Conservation (phyloP, 2,329 filamentous ascomycete genomes). For the Tolypocladium pustulatum region DNA sequence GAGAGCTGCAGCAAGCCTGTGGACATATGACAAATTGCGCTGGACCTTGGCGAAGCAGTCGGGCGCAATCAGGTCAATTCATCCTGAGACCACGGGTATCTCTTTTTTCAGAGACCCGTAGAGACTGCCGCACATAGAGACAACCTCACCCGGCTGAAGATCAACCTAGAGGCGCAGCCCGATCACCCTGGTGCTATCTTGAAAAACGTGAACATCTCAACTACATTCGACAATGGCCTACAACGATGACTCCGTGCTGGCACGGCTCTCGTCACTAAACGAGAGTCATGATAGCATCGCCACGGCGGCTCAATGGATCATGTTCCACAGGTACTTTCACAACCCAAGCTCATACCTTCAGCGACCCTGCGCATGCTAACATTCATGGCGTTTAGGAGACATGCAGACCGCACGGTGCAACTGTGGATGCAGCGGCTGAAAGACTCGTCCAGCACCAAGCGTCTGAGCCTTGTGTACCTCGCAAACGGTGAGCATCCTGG, state of each 20-base stretch:
- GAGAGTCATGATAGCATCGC: constrained; percentile 97
- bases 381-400: constrained; percentile 47
- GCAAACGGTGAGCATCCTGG: constrained; percentile 62
- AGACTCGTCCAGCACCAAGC: constrained; percentile 75
- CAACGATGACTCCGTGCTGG: constrained; percentile 87
- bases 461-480: constrained; percentile 85
- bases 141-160: not conserved
- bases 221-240: constrained; percentile 61
- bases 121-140: not conserved
- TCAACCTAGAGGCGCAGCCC: not conserved
- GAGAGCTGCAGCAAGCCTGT: not conserved
- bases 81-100: not conserved
- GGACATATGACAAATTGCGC: not conserved
- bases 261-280: constrained; percentile 89
- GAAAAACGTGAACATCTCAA: not conserved
- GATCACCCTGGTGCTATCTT: not conserved
- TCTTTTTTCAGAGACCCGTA: not conserved
- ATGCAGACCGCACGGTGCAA: constrained; percentile 83
- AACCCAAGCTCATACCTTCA: not conserved
- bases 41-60: not conserved
- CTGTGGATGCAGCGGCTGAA: constrained; percentile 86
- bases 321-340: constrained; percentile 78
- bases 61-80: not conserved
- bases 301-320: constrained; percentile 96
- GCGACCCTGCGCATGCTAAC: constrained; percentile 1